Evolutionary conservation across 257 asterid species (phyloP), one percentile per base, ranked within the genome.

Genomic region (Nicotiana tomentosiformis): DNA sequence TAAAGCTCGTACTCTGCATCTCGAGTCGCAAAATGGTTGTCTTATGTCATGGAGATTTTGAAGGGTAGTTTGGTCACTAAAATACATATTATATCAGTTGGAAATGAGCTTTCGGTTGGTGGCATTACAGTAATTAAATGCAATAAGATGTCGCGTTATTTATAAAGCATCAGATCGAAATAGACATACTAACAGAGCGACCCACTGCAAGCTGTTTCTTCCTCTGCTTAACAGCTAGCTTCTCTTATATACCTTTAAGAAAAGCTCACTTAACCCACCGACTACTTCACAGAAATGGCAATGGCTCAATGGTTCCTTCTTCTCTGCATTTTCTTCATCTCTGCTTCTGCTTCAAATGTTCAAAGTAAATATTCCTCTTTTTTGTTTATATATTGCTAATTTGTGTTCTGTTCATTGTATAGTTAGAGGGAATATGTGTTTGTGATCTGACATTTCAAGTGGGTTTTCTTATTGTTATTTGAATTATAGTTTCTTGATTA

Each of bases 351-450:
- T 60, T 55, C 77, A 46, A 83, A 20, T 79, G 86, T 70, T 81
- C 90, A 88, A 70, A 88, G 93, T 91, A 84, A 87, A 90, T 1
- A 18, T 74, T 37, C 77, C 35, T 76, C 5, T 14, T 49, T 2
- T 56, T 5, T 17, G 43, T 9, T 37, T 6, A 23, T 51, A 18
- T 79, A 66, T 77, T 70, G 10, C 29, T 15, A 23, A 0, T 67
- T 3, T 77, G 79, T 77, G 57, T 57, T 62, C 26, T 8, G n/a
- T 2, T 84, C 3, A 62, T 57, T 57, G 84, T 86, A 80, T 72
- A 83, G 82, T 68, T 76, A 20, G 7, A 10, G 58, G 57, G n/a
- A 5, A 57, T 57, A 57, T 57, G 10, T 69, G 1, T 68, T 66
- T 62, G 51, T 74, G 85, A 84, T 86, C 83, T 83, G 81, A 77